These are phyloP conservation scores for Amesomyces nigricolor DNA, from an alignment of 2,329 filamentous ascomycete species.

Conservation along the genomic window DNA sequence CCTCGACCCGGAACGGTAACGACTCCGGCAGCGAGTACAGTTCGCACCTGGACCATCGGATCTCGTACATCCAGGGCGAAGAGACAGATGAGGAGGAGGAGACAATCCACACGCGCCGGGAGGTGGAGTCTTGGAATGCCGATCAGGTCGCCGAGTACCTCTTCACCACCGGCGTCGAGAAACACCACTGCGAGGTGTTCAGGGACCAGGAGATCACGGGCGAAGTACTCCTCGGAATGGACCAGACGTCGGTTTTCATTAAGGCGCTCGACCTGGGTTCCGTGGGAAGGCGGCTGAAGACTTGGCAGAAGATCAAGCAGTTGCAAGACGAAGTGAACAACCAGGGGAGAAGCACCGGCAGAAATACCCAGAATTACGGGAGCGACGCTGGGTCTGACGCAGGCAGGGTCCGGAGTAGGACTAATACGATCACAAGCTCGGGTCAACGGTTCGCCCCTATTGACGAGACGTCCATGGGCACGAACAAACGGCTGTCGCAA, in stretches of 20 bases:
- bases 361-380: slow-evolving; percentile 52
- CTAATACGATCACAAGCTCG: slow-evolving; percentile 50
- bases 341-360: slow-evolving; percentile 37
- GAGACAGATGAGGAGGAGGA: slow-evolving; percentile 94
- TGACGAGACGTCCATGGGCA: slow-evolving; percentile 40
- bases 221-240: slow-evolving; percentile 89
- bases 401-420: slow-evolving; percentile 48
- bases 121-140: slow-evolving; percentile 76
- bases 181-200: slow-evolving; percentile 88
- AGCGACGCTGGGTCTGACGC: slow-evolving; percentile 56
- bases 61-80: slow-evolving; percentile 89
- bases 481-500: slow-evolving; percentile 47
- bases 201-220: slow-evolving; percentile 93
- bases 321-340: slow-evolving; percentile 81
- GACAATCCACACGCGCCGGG: slow-evolving; percentile 56
- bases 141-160: slow-evolving; percentile 84
- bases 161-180: slow-evolving; percentile 77
- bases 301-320: slow-evolving; percentile 92
- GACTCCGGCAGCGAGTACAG: slow-evolving; percentile 92
- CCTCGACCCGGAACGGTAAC: slow-evolving; percentile 50
- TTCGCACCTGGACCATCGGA: slow-evolving; percentile 65
- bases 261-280: slow-evolving; percentile 92
- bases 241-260: slow-evolving; percentile 89
- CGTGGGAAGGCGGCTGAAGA: slow-evolving; percentile 82
- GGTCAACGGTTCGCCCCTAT: slow-evolving; percentile 38